Evolutionary conservation across 2,329 filamentous ascomycete genomes (phyloP).

Genomic region (Botrytis fragariae): DNA sequence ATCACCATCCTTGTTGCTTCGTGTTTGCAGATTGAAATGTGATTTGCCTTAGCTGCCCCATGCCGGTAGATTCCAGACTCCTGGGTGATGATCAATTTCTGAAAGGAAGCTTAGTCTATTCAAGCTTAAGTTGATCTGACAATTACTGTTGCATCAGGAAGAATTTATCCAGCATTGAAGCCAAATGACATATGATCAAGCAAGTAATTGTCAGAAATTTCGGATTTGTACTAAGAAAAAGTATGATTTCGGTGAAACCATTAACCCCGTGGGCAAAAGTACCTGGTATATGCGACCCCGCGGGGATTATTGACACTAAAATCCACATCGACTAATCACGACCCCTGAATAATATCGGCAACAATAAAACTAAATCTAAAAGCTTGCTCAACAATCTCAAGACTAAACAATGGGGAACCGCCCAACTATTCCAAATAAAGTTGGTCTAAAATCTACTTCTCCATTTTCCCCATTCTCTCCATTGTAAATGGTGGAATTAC

Average conservation of each 20-base stretch:
- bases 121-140: not conserved
- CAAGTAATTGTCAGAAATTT: not conserved
- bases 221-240: not conserved
- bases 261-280: constrained; percentile 17
- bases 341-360: constrained; percentile 7
- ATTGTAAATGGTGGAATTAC: constrained; percentile 19
- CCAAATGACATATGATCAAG: not conserved
- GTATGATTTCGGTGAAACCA: constrained; percentile 7
- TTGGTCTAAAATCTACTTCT: not conserved
- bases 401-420: constrained; percentile 5
- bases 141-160: not conserved
- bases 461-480: not conserved
- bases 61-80: not conserved
- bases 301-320: constrained; percentile 14
- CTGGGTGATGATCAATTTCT: not conserved
- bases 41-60: constrained; percentile 5
- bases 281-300: not conserved
- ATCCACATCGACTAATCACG: not conserved
- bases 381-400: not conserved
- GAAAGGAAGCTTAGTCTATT: not conserved
- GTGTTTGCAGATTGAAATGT: not conserved
- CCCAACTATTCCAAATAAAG: constrained; percentile 6
- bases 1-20: not conserved
- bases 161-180: not conserved
- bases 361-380: not conserved